Evolutionary conservation across 2,329 filamentous ascomycete genomes (phyloP).

Genomic region (Colletotrichum cuscutae): DNA sequence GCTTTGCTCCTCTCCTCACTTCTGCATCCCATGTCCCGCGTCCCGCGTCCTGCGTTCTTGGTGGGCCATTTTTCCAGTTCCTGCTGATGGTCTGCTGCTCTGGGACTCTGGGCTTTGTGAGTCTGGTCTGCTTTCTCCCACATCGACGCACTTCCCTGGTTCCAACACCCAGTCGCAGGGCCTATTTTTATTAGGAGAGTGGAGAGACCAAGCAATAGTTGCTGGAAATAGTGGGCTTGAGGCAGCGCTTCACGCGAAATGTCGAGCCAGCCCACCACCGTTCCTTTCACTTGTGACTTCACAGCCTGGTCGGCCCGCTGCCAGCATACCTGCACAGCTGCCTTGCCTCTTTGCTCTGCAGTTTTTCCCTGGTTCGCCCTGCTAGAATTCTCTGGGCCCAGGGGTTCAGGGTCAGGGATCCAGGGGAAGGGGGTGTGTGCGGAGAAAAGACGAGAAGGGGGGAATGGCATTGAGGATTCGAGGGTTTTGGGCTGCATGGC

Average conservation of each 20-base stretch:
- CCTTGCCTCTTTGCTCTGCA: constrained; percentile 2
- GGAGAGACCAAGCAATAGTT: constrained; percentile 29
- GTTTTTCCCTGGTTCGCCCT: background rate
- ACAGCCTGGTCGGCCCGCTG: constrained; percentile 6
- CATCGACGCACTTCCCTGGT: constrained; percentile 16
- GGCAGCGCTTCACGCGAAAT: constrained; percentile 22
- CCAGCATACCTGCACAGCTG: constrained; percentile 2
- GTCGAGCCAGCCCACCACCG: constrained; percentile 7
- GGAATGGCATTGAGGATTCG: constrained; percentile 1
- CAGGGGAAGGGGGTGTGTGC: constrained; percentile 10
- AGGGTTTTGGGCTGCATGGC: constrained; percentile 11
- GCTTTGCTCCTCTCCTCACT: background rate
- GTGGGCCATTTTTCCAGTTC: background rate
- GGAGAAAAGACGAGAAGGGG: constrained; percentile 12
- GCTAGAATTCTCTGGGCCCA: constrained; percentile 11
- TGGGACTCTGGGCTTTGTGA: no score
- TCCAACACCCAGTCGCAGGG: constrained; percentile 15
- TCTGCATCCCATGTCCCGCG: background rate
- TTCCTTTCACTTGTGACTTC: background rate
- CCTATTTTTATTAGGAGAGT: constrained; percentile 26
- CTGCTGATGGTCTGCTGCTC: background rate
- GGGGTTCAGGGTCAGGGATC: constrained; percentile 14
- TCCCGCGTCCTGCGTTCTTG: background rate
- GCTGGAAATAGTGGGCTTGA: constrained; percentile 23
- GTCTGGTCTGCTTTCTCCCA: constrained; percentile 4